Evolutionary conservation across 305 asterid genomes (phyloP), one percentile per base, ranked within the genome.

Genomic region (Fraxinus dipetala): DNA sequence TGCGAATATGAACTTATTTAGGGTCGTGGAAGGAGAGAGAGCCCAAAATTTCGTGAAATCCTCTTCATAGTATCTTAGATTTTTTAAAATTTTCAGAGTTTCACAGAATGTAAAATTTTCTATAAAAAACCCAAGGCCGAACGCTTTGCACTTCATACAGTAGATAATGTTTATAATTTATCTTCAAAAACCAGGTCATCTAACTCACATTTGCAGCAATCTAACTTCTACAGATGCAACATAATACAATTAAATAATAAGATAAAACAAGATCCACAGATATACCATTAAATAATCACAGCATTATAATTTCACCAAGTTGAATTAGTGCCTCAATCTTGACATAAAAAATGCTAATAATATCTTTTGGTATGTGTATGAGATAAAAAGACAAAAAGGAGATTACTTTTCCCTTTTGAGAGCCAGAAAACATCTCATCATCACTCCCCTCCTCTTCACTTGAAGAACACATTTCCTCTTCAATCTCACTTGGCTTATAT

Each of bases 401-500:
- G 38, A 61, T 67, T 84, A 87, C 94, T 92, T 89, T 89, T 73
- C 81, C 85, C 81, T 83, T 86, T 40, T 24, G 82, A 73, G 93
- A 86, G 30, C 56, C 81, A 6, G 92, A 86, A 83, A 84, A 86
- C 2, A 89, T 89, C 24, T 86, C 88, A 56, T 83, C 94, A 22
- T 80, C 87, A 76, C 72, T 63, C 11, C 85, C 89, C 56, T 87
- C 92, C 22, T 90, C 93, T 20, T 87, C 93, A 38, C 84, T 88
- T 3, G 96, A 89, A 84, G 85, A 86, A 76, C 79, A 83, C 70
- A 77, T 56, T 48, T 79, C 92, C 31, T 89, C 92, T 63, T 89
- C 90, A 14, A 86, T 92, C 72, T 89, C 88, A n/a, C 86, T 84
- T 24, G 98, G 97, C 74, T 81, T 86, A 77, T 94, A 92, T 79